Conservation (phyloP, 1,284 basidiomycete genomes). For the Anthracocystis panici-leucophaei region DNA sequence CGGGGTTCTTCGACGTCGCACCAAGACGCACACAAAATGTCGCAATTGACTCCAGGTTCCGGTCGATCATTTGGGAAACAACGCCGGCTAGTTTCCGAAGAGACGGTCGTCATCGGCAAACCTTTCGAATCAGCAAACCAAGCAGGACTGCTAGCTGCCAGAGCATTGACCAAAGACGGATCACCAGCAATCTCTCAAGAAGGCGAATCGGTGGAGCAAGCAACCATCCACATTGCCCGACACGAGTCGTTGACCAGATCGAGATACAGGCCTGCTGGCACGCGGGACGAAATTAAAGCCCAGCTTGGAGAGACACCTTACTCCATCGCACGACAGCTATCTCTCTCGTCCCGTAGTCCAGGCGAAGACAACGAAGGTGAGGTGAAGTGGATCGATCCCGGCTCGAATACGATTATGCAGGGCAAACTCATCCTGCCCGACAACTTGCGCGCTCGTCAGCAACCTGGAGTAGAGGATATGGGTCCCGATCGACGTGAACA, state of each 20-base stretch:
- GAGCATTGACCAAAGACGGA: background rate
- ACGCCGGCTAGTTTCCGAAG: constrained; percentile 29
- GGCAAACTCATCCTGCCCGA: background rate
- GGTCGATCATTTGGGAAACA: constrained; percentile 3
- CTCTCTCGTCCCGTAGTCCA: background rate
- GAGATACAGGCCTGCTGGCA: constrained; percentile 13
- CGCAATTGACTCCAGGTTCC: background rate
- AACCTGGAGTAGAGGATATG: background rate
- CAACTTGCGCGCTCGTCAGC: background rate
- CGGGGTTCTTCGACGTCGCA: no score
- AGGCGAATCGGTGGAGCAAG: background rate
- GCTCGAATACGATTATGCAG: background rate
- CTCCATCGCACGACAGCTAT: background rate
- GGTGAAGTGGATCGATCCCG: background rate
- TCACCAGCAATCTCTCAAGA: background rate
- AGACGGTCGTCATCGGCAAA: constrained; percentile 34
- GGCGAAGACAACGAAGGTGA: background rate
- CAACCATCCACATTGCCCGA: background rate
- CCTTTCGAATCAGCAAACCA: background rate
- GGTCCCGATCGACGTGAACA: background rate
- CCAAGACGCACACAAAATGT: background rate
- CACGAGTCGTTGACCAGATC: background rate
- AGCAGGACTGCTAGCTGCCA: background rate
- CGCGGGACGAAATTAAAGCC: constrained; percentile 28
- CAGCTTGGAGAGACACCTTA: constrained; percentile 15